Evolutionary conservation across 2,329 filamentous ascomycete genomes (phyloP), one percentile per base, ranked within the genome.

Genomic region (Pestalotiopsis sp.): DNA sequence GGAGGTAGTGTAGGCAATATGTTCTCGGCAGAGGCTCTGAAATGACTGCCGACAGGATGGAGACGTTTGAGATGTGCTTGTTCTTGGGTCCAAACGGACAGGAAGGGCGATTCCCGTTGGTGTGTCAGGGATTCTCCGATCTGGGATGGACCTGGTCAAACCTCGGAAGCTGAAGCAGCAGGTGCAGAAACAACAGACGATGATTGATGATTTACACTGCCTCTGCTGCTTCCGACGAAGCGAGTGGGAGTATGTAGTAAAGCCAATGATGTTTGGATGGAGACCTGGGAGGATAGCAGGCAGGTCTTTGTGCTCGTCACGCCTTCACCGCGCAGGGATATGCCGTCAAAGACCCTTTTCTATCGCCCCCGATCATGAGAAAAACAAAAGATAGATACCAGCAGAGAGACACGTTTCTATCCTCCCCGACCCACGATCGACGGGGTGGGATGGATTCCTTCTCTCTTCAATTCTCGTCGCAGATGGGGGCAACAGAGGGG

Each of bases 111-210:
- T 27, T 64, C 20, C 65, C 45, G 56, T 20, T 17, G 65, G 56
- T 20, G 38, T 49, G 65, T 61, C 65, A 59, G 65, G 65, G 52
- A 67, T 67, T 25, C 49, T 39, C 58, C 65, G 36, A 67, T 59
- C 65, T 60, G 36, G 65, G 65, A 60, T 67, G 14, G 52, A 59
- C 65, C 65, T 67, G 36, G 65, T 67, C 65, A 49, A 45, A 13
- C 36, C 17, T 52, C 27, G 56, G 56, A 45, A 59, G 52, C 36
- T 59, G 52, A 67, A 56, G 52, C 65, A 67, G 57, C 20, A 61
- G 52, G 14, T 41, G 52, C 52, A 36, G 65, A 66, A n/a, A 52
- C 52, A 67, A 67, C 65, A 45, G 52, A 56, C 59, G 59, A 52
- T 52, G 17, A 36, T 52, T 9, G 17, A 52, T n/a, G 7, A 52